A percentile compares a stretch with the other conserved stretches of the same genome.
Evolutionary conservation across 805 yeast species (phyloP).

Genomic region (Suhomyces xylopsoci): DNA sequence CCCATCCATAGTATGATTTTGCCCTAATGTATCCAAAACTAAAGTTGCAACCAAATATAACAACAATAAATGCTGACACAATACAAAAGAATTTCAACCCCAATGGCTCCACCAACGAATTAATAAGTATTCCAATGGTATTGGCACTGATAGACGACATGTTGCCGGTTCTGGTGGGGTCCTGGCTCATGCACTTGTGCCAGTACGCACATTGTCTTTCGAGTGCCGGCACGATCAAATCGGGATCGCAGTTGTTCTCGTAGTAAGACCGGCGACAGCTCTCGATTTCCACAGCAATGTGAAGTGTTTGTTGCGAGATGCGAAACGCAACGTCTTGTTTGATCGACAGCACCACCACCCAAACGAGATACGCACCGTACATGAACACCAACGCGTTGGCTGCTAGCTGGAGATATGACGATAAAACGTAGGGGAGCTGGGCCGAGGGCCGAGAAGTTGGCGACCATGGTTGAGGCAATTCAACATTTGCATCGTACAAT

Average conservation of each 20-base stretch:
- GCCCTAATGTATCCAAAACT: slow-evolving; percentile 66
- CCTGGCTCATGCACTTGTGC: slow-evolving; percentile 64
- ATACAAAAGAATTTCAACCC: slow-evolving; percentile 56
- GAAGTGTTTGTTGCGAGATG: slow-evolving; percentile 46
- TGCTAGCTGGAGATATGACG: slow-evolving; percentile 59
- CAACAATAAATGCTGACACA: slow-evolving; percentile 37
- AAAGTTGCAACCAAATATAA: slow-evolving; percentile 58
- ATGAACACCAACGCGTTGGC: slow-evolving; percentile 48
- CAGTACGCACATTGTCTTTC: slow-evolving; percentile 56
- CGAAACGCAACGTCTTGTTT: slow-evolving; percentile 52
- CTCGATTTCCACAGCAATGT: slow-evolving; percentile 49
- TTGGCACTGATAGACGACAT: slow-evolving; percentile 56
- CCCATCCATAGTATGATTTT: slow-evolving; percentile 41
- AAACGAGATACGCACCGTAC: slow-evolving; percentile 43
- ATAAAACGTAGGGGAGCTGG: slow-evolving; percentile 51
- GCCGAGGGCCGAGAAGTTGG: slow-evolving; percentile 48
- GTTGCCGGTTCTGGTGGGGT: slow-evolving; percentile 48
- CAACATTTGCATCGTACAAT: background rate
- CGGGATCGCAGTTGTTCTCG: slow-evolving; percentile 57
- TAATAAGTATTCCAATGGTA: slow-evolving; percentile 57
- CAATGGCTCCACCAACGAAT: slow-evolving; percentile 65
- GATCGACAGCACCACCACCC: slow-evolving; percentile 46
- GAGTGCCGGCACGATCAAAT: slow-evolving; percentile 55
- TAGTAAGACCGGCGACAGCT: slow-evolving; percentile 50
- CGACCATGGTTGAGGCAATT: slow-evolving; percentile 62